Evolutionary conservation across 2,329 filamentous ascomycete species (phyloP), one percentile per base, ranked within the genome.

Genomic region (Talaromyces sp.): DNA sequence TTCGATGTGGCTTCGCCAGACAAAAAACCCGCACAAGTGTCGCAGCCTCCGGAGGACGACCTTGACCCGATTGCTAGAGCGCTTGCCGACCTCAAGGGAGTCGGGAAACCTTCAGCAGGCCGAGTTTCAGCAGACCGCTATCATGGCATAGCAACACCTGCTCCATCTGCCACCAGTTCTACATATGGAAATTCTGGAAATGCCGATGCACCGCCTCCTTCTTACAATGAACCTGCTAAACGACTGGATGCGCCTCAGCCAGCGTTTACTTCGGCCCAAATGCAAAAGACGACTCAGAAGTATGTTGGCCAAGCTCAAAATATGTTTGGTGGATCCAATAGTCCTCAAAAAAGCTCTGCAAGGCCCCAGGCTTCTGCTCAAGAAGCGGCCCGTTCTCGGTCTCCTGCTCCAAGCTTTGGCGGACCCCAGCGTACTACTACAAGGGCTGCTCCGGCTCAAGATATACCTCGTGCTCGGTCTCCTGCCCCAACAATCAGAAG

Each of bases 121-220:
- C 88, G 96, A n/a, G 87, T 97, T 67, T 96, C 95, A n/a, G 95
- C 93, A 19, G 96, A 99, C 76, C 89, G 91, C 67, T 97, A 97
- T 78, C 92, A 96, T 73, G 94, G 95, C n/a, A 89, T 99, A 68
- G 83, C 91, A 13, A 97, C 94, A 1, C 94, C 95, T 5, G 88
- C 85, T 7, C 90, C 80, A 27, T 78, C 77, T 17, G 75, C 79
- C 19, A 74, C 77, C 39, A 74, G 78, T 15, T 77, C 80, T 22
- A 68, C 72, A 13, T 76, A 75, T 66, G 74, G 72, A 43, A 67
- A 73, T 33, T 73, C 70, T 54, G 68, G 74, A 41, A 77, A 77
- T 37, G 70, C 68, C 49, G 60, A 67, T 59, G 93, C 91, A 10
- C 92, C 93, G 6, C 94, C 94, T 2, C 94, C 94, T 3, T 92